Percentiles rank a stretch among this genome's conserved stretches.
phyloP scores from a whole-genome alignment of 78 protist genomes.

The Dictyostelium discoideum region DNA sequence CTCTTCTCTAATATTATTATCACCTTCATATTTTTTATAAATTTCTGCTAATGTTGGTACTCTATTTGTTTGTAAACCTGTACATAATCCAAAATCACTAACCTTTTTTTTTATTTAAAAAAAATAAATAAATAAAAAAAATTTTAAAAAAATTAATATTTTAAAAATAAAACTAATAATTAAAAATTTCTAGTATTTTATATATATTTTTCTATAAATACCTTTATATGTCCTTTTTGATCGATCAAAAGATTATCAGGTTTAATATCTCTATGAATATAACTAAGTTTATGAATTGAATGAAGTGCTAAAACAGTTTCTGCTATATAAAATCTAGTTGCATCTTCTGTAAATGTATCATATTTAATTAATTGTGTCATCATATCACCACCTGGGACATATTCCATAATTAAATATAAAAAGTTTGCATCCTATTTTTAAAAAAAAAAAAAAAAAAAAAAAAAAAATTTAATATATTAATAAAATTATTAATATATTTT shows the following conservation, averaged over 20 bases:
- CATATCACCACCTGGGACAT: slow-evolving; percentile 93
- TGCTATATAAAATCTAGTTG: slow-evolving; percentile 91
- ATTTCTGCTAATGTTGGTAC: slow-evolving; percentile 77
- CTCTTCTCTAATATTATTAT: slow-evolving; percentile 50
- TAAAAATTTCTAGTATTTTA: too few species aligned
- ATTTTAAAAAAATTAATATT: background rate
- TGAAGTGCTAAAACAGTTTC: slow-evolving; percentile 92
- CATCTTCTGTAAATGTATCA: slow-evolving; percentile 87
- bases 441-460: background rate
- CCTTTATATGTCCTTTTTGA: slow-evolving; percentile 74
- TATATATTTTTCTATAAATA: background rate
- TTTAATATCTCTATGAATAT: slow-evolving; percentile 89
- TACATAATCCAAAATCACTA: slow-evolving; percentile 94
- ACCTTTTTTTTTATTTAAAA: slow-evolving; percentile 54
- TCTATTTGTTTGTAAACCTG: slow-evolving; percentile 83
- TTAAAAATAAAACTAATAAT: slow-evolving; percentile 27
- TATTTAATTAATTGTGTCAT: slow-evolving; percentile 88
- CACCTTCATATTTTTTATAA: slow-evolving; percentile 69
- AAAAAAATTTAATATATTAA: too few species aligned
- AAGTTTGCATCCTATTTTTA: slow-evolving; percentile 70
- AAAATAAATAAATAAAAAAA: slow-evolving; percentile 39
- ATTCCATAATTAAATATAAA: slow-evolving; percentile 90
- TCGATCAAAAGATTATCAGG: slow-evolving; percentile 95
- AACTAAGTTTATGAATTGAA: slow-evolving; percentile 86
- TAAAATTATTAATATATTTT: too few species aligned